These are phyloP conservation scores for Pelargonium citronellum DNA, from an alignment of 441 rosid species.

Conservation along the genomic window DNA sequence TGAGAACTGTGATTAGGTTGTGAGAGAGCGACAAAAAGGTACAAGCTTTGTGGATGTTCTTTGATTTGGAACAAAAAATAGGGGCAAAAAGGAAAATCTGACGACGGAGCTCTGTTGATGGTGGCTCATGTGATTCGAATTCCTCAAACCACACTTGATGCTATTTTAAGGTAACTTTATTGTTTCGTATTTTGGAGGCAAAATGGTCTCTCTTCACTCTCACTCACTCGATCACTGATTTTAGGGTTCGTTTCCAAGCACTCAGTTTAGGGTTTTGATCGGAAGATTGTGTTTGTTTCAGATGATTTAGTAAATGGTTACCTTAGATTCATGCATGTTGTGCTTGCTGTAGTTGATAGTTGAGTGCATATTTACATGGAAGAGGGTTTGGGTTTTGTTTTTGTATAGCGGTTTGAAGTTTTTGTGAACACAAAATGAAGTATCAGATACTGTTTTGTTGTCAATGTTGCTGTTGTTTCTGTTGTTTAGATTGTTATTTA, in stretches of 20 bases:
- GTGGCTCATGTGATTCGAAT: constrained; percentile 23
- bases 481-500: neutral
- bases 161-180: constrained; percentile 21
- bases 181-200: neutral
- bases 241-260: neutral
- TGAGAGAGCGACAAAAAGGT: constrained; percentile 13
- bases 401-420: neutral
- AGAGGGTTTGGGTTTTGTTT: neutral
- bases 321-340: constrained; percentile 18
- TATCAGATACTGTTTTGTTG: neutral
- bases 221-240: constrained; percentile 15
- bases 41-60: constrained; percentile 23
- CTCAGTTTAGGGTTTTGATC: neutral
- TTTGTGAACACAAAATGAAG: neutral
- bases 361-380: neutral
- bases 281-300: neutral
- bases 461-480: neutral
- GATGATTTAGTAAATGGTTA: neutral
- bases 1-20: constrained; percentile 11
- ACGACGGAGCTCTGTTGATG: constrained; percentile 24
- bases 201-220: neutral
- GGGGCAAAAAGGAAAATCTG: constrained; percentile 26
- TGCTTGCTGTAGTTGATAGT: neutral
- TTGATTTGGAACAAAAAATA: constrained; percentile 22
- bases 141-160: constrained; percentile 11